Percentiles rank a stretch among this genome's conserved stretches.
phyloP scores from a whole-genome alignment of 2,329 filamentous ascomycete genomes.

The Fusarium neocosmosporiellum region DNA sequence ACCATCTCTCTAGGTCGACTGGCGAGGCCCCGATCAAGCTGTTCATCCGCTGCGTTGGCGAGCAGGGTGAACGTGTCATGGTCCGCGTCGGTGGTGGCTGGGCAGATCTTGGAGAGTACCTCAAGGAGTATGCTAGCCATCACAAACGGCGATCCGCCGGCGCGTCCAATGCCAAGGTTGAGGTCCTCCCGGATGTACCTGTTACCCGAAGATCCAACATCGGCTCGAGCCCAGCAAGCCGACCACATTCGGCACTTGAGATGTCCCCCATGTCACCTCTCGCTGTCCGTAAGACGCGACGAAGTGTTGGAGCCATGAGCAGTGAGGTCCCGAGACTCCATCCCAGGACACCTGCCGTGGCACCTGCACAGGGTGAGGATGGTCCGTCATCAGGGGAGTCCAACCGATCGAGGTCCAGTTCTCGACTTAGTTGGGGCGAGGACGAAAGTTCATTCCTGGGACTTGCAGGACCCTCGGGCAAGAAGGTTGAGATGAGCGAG shows the following conservation, averaged over 20 bases:
- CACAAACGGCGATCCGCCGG: conserved; percentile 78
- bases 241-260: conserved; percentile 55
- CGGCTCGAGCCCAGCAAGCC: conserved; percentile 55
- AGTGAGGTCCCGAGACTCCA: conserved; percentile 47
- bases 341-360: conserved; percentile 58
- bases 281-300: conserved; percentile 66
- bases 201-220: conserved; percentile 44
- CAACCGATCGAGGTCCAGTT: conserved; percentile 62
- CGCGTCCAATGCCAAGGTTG: conserved; percentile 63
- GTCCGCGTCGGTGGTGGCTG: conserved; percentile 98
- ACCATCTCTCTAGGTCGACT: conserved; percentile 87
- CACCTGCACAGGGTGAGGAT: conserved; percentile 48
- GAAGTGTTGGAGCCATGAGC: conserved; percentile 53
- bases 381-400: conserved; percentile 59
- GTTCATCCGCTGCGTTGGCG: conserved; percentile 91
- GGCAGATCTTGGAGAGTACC: conserved; percentile 94
- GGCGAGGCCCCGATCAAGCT: conserved; percentile 92
- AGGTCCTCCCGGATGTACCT: conserved; percentile 57
- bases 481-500: conserved; percentile 73
- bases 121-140: conserved; percentile 92
- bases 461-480: conserved; percentile 76
- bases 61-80: conserved; percentile 93
- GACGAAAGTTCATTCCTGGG: conserved; percentile 71
- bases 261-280: conserved; percentile 59
- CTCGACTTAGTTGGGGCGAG: conserved; percentile 67